Base-by-base conservation (phyloP, 2,329 filamentous ascomycete genomes). In the Verticillium albo-atrum region DNA sequence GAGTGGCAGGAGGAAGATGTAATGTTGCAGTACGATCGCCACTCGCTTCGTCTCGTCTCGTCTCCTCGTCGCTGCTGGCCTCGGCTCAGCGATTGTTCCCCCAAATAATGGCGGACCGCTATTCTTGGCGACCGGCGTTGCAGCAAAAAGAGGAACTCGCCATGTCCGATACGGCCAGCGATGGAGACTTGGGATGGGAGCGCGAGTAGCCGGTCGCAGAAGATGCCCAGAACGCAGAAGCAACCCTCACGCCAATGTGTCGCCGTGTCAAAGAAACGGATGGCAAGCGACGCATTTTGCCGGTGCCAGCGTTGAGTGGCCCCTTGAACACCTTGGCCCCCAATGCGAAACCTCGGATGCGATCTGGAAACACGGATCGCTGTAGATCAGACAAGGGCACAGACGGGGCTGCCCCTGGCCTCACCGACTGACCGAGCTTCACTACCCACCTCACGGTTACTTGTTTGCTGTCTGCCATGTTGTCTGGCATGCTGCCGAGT, bases 361-460 rank as follows among this genome's bases (percentile, higher is more conserved):
- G 17, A 47, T 56, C 54, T 56, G 54, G 42, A 47, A 47, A 47
- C 42, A 47, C 42, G 42, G 42, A 47, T 47, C 20, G 42, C 7
- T 23, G 42, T 47, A 47, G 42, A 47, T 47, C 54, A 56, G 54
- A 56, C 54, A 56, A 56, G 54, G 54, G 54, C 35, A 25, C 34
- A 27, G 23, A 20, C 12, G 27, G 34, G n/a, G 28, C 3, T 23
- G 20, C 7, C 32, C 14, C 23, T 17, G 25, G 6, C 12, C 17
- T 56, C 30, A 56, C 54, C 54, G 54, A 37, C 27, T 53, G 25
- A 53, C 51, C 51, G 51, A 53, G 14, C 9, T n/a, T 3, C 6
- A 34, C n/a, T n/a, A n/a, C n/a, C n/a, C n/a, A n/a, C n/a, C n/a
- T n/a, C n/a, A n/a, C n/a, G n/a, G n/a, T n/a, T n/a, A n/a, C n/a